phyloP scores from a whole-genome alignment of 2,329 filamentous ascomycete species.

The Trichoderma brevicompactum region DNA sequence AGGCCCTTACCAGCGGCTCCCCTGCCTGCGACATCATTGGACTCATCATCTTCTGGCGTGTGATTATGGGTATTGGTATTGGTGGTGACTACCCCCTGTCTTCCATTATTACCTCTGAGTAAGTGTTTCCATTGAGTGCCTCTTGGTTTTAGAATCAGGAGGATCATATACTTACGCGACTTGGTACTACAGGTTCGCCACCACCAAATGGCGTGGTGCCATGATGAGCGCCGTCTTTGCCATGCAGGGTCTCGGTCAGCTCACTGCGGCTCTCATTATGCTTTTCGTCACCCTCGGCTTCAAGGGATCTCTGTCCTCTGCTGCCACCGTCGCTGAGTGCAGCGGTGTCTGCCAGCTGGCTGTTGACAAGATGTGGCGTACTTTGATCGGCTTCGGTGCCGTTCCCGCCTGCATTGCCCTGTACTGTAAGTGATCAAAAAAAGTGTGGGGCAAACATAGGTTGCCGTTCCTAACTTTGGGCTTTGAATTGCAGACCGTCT shows the following conservation, averaged over 20 bases:
- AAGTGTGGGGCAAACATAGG: not conserved
- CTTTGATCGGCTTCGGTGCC: constrained; percentile 79
- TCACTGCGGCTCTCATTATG: constrained; percentile 74
- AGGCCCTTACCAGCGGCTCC: constrained; percentile 68
- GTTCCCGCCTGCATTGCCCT: constrained; percentile 80
- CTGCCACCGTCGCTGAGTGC: constrained; percentile 60
- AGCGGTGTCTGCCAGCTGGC: constrained; percentile 43
- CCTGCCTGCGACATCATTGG: constrained; percentile 66
- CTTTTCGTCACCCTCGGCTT: constrained; percentile 75
- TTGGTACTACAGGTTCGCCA: constrained; percentile 58
- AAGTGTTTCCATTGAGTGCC: constrained; percentile 27
- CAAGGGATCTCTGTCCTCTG: constrained; percentile 62
- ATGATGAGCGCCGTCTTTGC: constrained; percentile 89
- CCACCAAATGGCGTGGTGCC: constrained; percentile 81
- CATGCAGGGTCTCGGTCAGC: constrained; percentile 85
- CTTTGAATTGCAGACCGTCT: constrained; percentile 55
- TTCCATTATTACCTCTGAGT: constrained; percentile 84
- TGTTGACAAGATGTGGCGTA: constrained; percentile 87
- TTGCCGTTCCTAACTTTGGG: not conserved
- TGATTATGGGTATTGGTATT: constrained; percentile 63
- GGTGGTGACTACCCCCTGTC: constrained; percentile 75
- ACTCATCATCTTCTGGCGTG: constrained; percentile 78
- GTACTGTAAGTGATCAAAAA: constrained; percentile 60
- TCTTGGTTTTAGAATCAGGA: not conserved
- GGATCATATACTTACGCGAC: not conserved